Conservation (phyloP, 2,329 filamentous ascomycete species). For the Xylaria sp. region DNA sequence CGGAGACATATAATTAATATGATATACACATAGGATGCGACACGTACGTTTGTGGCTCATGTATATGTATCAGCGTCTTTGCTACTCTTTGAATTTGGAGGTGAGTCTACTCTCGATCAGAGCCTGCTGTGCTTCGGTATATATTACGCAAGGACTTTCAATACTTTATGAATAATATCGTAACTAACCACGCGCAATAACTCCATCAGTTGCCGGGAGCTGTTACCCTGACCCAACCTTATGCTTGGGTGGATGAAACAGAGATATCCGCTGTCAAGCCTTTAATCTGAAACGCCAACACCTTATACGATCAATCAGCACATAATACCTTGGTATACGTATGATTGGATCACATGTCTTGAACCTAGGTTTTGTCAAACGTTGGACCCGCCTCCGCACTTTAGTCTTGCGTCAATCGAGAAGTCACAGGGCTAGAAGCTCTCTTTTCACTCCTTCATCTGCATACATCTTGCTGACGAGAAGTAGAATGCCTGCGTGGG, state of each 20-base stretch:
- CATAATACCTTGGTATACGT: not conserved
- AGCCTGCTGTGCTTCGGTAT: not conserved
- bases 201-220: not conserved
- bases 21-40: not conserved
- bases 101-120: not conserved
- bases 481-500: constrained; percentile 8
- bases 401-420: not conserved
- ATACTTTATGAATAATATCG: too few relatives aligned
- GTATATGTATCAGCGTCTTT: not conserved
- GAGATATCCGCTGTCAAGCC: not conserved
- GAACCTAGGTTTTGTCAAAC: not conserved
- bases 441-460: not conserved
- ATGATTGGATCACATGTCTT: too few relatives aligned
- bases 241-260: not conserved
- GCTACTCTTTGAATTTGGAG: not conserved
- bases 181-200: not conserved
- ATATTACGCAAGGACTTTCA: not conserved
- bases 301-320: not conserved
- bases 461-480: not conserved
- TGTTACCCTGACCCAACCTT: not conserved
- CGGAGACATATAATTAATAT: not conserved
- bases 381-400: not conserved
- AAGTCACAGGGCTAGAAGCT: not conserved
- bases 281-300: not conserved
- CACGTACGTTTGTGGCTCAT: not conserved